A percentile compares a stretch with the other conserved stretches of the same genome.
phyloP scores from a whole-genome alignment of 148 eudicot species.

The Rhododendron kiyosumense region DNA sequence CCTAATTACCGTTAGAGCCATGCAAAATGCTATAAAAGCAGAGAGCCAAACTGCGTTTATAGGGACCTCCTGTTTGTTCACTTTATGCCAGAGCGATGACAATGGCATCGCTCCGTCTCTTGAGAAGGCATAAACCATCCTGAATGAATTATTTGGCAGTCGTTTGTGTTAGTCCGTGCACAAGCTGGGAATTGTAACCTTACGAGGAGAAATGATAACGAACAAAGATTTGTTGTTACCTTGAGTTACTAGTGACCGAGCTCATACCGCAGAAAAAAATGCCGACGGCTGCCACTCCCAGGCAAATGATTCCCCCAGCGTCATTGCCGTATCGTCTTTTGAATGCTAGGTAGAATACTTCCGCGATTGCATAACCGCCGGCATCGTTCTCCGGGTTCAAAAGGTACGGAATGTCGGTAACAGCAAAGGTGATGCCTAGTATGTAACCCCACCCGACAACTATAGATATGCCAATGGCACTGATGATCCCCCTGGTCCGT shows the following conservation, averaged over 20 bases:
- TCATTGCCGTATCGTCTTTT: conserved; percentile 78
- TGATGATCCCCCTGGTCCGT: conserved; percentile 95
- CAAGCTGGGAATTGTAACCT: not conserved
- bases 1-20: conserved; percentile 81
- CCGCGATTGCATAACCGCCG: conserved; percentile 92
- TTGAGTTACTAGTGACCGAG: conserved; percentile 89
- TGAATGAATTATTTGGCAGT: conserved; percentile 6
- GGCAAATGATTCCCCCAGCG: conserved; percentile 75
- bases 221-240: conserved; percentile 36
- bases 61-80: conserved; percentile 83
- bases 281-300: conserved; percentile 75
- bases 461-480: conserved; percentile 83
- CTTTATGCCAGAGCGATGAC: conserved; percentile 85
- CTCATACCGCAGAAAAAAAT: conserved; percentile 96
- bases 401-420: conserved; percentile 71
- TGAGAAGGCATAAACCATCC: conserved; percentile 98
- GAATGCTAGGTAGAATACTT: conserved; percentile 76
- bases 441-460: conserved; percentile 92
- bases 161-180: not conserved
- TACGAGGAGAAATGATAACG: not conserved
- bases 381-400: conserved; percentile 64
- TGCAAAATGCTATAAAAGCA: conserved; percentile 76
- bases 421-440: conserved; percentile 87
- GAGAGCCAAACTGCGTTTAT: conserved; percentile 88
- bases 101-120: conserved; percentile 98